Percentiles rank a stretch among this genome's conserved stretches.
These are phyloP conservation scores for Blastosporella zonata DNA, from an alignment of 1,284 basidiomycete species.

Conservation along the genomic window DNA sequence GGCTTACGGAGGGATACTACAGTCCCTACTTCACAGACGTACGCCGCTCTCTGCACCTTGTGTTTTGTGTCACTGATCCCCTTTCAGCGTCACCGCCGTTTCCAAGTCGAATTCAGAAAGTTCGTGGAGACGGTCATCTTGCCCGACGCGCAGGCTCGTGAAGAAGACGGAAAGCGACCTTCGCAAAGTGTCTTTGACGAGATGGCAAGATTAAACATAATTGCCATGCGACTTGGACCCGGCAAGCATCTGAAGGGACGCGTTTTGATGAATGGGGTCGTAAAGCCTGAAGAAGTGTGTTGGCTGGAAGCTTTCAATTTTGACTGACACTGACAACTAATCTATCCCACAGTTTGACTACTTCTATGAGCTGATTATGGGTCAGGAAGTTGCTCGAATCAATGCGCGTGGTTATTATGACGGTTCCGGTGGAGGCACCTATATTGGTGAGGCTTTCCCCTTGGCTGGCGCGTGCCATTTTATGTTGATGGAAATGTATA, in stretches of 20 bases:
- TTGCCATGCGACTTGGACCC: conserved; percentile 82
- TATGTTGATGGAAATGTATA: conserved; percentile 24
- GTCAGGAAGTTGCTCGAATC: conserved; percentile 43
- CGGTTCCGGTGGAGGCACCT: conserved; percentile 37
- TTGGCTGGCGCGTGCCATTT: neutral
- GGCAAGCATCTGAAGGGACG: conserved; percentile 75
- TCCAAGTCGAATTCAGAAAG: conserved; percentile 45
- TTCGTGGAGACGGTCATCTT: conserved; percentile 50
- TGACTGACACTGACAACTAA: neutral
- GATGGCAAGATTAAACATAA: conserved; percentile 62
- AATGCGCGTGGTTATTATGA: conserved; percentile 39
- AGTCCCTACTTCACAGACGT: conserved; percentile 74
- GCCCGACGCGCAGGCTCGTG: conserved; percentile 46
- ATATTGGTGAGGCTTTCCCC: conserved; percentile 26
- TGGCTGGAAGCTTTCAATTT: neutral
- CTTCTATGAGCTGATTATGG: conserved; percentile 61
- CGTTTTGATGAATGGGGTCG: conserved; percentile 68
- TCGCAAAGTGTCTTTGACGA: conserved; percentile 51
- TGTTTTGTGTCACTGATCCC: neutral
- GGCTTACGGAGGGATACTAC: conserved; percentile 65
- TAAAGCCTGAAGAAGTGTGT: conserved; percentile 78
- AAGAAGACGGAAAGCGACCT: conserved; percentile 64
- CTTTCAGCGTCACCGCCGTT: conserved; percentile 37
- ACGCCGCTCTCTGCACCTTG: conserved; percentile 12
- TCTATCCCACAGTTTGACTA: conserved; percentile 51